Percentiles rank a stretch among this genome's conserved stretches.
These are phyloP conservation scores for Candida ortonii DNA, from an alignment of 805 yeast species.

Conservation along the genomic window DNA sequence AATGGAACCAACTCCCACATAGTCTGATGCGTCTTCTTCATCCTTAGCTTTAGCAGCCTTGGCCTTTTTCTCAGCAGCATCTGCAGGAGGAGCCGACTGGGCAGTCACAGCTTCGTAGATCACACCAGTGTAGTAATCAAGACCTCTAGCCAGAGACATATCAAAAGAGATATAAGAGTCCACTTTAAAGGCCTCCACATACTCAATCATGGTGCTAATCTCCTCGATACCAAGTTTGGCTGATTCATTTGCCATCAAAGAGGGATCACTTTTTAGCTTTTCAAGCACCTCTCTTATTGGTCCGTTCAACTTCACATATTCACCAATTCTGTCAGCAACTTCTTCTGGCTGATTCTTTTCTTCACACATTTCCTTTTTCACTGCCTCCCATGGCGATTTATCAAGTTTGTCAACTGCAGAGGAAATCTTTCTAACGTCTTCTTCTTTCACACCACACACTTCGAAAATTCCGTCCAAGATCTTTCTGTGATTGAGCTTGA, in stretches of 20 bases:
- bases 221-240: constrained; percentile 83
- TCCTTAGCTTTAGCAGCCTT: constrained; percentile 38
- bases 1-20: constrained; percentile 97
- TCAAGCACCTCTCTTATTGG: constrained; percentile 60
- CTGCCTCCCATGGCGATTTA: constrained; percentile 93
- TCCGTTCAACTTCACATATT: constrained; percentile 84
- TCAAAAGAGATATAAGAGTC: constrained; percentile 73
- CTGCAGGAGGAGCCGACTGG: constrained; percentile 92
- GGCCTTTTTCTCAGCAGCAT: constrained; percentile 65
- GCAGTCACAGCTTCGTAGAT: constrained; percentile 95
- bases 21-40: constrained; percentile 91
- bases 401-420: constrained; percentile 97
- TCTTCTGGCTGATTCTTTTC: constrained; percentile 90
- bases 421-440: constrained; percentile 89
- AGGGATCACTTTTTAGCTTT: constrained; percentile 54
- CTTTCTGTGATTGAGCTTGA: constrained; percentile 93
- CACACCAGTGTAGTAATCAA: constrained; percentile 95
- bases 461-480: constrained; percentile 93
- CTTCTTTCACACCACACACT: constrained; percentile 91
- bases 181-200: constrained; percentile 80
- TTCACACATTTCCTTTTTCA: constrained; percentile 83
- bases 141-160: constrained; percentile 93
- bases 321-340: constrained; percentile 91
- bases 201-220: constrained; percentile 70
- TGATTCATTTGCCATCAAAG: constrained; percentile 58